Evolutionary conservation across 2,329 filamentous ascomycete species (phyloP).

Genomic region (Talaromyces marneffei): DNA sequence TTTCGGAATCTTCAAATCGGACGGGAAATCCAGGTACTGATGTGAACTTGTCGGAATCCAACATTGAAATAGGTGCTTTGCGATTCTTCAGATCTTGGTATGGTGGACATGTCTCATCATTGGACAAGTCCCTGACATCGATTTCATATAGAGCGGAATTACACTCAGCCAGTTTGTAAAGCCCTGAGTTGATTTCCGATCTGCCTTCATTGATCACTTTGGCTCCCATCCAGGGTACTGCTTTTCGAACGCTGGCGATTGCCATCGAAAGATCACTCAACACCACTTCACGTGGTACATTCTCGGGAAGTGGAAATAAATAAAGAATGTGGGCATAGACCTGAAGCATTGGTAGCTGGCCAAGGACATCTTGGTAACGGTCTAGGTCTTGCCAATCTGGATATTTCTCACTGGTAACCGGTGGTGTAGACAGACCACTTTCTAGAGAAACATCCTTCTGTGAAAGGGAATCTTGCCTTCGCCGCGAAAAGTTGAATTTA

Average conservation of each 20-base stretch:
- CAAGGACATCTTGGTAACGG: slow-evolving; percentile 16
- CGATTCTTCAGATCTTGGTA: slow-evolving; percentile 6
- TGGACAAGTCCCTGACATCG: background rate
- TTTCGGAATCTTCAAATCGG: slow-evolving; percentile 1
- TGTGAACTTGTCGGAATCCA: slow-evolving; percentile 1
- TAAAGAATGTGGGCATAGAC: slow-evolving; percentile 17
- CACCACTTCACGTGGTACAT: background rate
- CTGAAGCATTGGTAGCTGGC: slow-evolving; percentile 18
- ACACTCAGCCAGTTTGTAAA: background rate
- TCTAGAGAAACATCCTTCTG: background rate
- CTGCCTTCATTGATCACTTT: slow-evolving; percentile 18
- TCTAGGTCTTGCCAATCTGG: slow-evolving; percentile 7
- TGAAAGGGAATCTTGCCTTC: background rate
- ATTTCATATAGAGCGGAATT: background rate
- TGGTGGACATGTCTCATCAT: background rate
- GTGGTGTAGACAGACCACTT: background rate
- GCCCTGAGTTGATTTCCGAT: background rate
- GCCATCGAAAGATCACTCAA: slow-evolving; percentile 12
- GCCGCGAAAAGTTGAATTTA: background rate
- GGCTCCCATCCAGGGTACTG: slow-evolving; percentile 22
- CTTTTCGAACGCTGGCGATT: slow-evolving; percentile 11
- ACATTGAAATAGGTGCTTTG: slow-evolving; percentile 8
- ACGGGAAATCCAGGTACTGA: slow-evolving; percentile 4
- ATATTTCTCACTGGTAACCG: background rate
- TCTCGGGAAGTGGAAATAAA: slow-evolving; percentile 8